Evolutionary conservation across 108 stramenopile genomes (phyloP).

Genomic region (Cyclotella choctawhatcheeana): DNA sequence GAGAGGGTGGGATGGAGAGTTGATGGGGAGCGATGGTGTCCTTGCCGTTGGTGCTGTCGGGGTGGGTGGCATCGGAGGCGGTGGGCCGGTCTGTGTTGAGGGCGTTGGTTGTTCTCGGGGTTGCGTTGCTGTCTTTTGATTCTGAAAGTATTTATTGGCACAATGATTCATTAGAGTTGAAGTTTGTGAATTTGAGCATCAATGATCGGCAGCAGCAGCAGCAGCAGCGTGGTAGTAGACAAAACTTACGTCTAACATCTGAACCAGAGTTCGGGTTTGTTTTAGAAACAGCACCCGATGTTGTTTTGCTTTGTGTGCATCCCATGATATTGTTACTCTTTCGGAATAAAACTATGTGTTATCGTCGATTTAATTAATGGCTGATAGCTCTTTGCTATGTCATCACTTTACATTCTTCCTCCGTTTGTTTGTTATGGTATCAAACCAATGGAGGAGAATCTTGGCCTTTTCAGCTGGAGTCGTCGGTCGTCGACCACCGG

Average conservation of each 20-base stretch:
- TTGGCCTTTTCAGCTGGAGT: too few relatives aligned
- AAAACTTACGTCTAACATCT: slow-evolving; percentile 1
- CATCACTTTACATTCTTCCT: too few relatives aligned
- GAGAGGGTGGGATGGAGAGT: neutral
- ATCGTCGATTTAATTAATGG: too few relatives aligned
- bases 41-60: neutral
- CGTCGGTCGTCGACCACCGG: too few relatives aligned
- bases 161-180: neutral
- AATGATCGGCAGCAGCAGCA: neutral
- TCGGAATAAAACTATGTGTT: neutral
- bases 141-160: too few relatives aligned
- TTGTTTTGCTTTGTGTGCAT: slow-evolving; percentile 27
- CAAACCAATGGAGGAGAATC: too few relatives aligned
- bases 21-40: too few relatives aligned
- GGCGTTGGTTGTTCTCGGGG: slow-evolving; percentile 10
- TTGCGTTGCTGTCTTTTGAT: neutral
- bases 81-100: slow-evolving; percentile 1
- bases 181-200: neutral
- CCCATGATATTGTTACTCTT: slow-evolving; percentile 13
- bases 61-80: slow-evolving; percentile 6
- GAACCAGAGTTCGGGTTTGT: slow-evolving; percentile 13
- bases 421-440: too few relatives aligned
- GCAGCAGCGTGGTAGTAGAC: too few relatives aligned
- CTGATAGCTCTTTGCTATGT: too few relatives aligned
- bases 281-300: slow-evolving; percentile 7